These are phyloP conservation scores for Apiotrichum sp. DNA, from an alignment of 1,284 basidiomycete genomes.

Conservation along the genomic window DNA sequence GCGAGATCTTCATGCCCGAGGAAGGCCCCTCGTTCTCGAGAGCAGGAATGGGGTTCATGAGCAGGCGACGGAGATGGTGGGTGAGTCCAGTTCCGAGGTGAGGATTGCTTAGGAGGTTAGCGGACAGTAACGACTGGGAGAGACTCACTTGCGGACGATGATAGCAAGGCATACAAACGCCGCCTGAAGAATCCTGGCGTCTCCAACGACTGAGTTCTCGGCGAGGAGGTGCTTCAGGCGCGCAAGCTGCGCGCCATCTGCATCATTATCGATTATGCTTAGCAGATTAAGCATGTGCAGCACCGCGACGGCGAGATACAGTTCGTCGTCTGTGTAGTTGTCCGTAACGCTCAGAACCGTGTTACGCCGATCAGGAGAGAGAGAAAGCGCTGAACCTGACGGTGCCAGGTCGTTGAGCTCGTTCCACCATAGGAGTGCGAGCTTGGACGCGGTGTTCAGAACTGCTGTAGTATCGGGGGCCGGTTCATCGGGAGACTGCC, in stretches of 20 bases:
- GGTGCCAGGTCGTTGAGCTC: slow-evolving; percentile 23
- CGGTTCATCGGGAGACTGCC: too few relatives aligned
- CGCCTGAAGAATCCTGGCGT: slow-evolving; percentile 52
- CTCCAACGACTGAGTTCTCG: slow-evolving; percentile 69
- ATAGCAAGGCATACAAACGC: slow-evolving; percentile 41
- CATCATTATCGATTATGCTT: slow-evolving; percentile 63
- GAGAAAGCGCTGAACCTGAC: background rate
- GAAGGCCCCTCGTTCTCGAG: slow-evolving; percentile 74
- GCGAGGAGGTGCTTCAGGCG: slow-evolving; percentile 71
- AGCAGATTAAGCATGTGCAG: slow-evolving; percentile 77
- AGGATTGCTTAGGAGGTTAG: slow-evolving; percentile 58
- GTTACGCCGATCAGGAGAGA: background rate
- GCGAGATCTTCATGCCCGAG: slow-evolving; percentile 45
- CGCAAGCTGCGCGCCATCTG: slow-evolving; percentile 65
- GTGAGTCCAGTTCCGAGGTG: slow-evolving; percentile 71
- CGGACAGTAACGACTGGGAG: too few relatives aligned
- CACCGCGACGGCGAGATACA: slow-evolving; percentile 36
- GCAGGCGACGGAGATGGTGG: slow-evolving; percentile 74
- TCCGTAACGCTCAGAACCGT: slow-evolving; percentile 23
- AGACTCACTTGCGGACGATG: slow-evolving; percentile 64
- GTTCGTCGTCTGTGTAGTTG: slow-evolving; percentile 35
- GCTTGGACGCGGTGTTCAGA: slow-evolving; percentile 19
- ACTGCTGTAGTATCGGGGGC: slow-evolving; percentile 8
- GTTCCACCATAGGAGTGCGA: slow-evolving; percentile 36
- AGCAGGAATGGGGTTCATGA: slow-evolving; percentile 78